These are phyloP conservation scores for Pythium aristosporum DNA, from an alignment of 352 stramenopile species.

Conservation along the genomic window DNA sequence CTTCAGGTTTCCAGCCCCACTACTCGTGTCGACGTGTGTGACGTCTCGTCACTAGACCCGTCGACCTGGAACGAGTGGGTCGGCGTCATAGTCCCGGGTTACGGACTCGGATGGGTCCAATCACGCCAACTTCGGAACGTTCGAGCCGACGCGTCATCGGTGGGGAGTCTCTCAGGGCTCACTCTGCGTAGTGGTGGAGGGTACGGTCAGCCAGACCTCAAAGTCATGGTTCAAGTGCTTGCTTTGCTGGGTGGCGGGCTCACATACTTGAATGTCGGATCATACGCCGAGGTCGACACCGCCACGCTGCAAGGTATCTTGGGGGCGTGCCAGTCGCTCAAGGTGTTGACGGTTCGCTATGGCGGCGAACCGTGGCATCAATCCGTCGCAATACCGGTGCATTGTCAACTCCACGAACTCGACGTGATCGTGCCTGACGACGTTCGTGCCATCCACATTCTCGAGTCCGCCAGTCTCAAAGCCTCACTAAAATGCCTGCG, in stretches of 20 bases:
- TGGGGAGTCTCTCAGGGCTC: background rate
- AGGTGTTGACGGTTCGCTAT: background rate
- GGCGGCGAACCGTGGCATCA: background rate
- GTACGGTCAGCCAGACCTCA: background rate
- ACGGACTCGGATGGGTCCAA: background rate
- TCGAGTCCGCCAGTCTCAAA: background rate
- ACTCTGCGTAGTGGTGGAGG: background rate
- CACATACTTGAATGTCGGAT: background rate
- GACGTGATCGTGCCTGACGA: background rate
- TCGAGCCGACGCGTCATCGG: background rate
- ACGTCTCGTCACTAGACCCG: background rate
- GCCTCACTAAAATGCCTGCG: background rate
- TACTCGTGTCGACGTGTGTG: background rate
- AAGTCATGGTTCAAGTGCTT: background rate
- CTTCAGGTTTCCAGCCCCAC: background rate
- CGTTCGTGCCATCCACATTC: background rate
- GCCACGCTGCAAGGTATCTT: background rate
- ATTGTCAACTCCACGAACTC: background rate
- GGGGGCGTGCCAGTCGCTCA: background rate
- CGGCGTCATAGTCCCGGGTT: background rate
- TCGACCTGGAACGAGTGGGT: background rate
- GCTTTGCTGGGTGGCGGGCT: background rate
- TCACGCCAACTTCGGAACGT: background rate
- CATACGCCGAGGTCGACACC: background rate
- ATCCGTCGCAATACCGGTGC: background rate